A percentile compares a stretch with the other conserved stretches of the same genome.
Conservation (phyloP, 768 basidiomycete species). For the Tricholoma sp. region DNA sequence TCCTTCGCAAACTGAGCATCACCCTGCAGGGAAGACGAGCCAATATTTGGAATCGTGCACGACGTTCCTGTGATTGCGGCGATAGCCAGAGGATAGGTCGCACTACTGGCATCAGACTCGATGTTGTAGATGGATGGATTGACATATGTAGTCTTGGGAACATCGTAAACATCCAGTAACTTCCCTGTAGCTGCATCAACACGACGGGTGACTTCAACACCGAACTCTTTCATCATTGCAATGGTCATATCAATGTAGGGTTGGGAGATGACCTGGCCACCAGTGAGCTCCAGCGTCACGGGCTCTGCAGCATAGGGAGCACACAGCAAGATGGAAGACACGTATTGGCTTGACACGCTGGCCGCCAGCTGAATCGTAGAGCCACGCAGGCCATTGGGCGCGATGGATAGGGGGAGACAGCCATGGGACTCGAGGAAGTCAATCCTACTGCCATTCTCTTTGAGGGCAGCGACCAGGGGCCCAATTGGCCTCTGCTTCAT, state of each 20-base stretch:
- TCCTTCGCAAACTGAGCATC: slow-evolving; percentile 94
- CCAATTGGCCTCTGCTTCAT: slow-evolving; percentile 99
- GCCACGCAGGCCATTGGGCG: slow-evolving; percentile 78
- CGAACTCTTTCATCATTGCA: slow-evolving; percentile 95
- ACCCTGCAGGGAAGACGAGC: slow-evolving; percentile 88
- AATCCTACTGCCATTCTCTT: slow-evolving; percentile 74
- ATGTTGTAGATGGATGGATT: slow-evolving; percentile 84
- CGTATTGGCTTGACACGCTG: slow-evolving; percentile 96
- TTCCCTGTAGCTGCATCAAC: slow-evolving; percentile 54
- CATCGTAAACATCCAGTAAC: slow-evolving; percentile 75
- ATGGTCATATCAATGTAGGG: slow-evolving; percentile 99
- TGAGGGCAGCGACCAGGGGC: slow-evolving; percentile 86
- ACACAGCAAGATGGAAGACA: slow-evolving; percentile 93
- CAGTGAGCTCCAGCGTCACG: slow-evolving; percentile 86
- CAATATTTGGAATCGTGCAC: slow-evolving; percentile 92
- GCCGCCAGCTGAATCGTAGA: slow-evolving; percentile 84
- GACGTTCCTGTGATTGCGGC: slow-evolving; percentile 97
- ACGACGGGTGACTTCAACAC: slow-evolving; percentile 68
- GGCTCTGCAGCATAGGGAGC: slow-evolving; percentile 86
- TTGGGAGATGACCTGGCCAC: slow-evolving; percentile 95
- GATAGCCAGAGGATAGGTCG: slow-evolving; percentile 95
- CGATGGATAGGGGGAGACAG: slow-evolving; percentile 85
- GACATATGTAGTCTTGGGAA: slow-evolving; percentile 72
- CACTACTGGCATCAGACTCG: slow-evolving; percentile 92
- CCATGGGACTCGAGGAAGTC: slow-evolving; percentile 74